These are phyloP conservation scores for Escallonia rubra DNA, from an alignment of 129 eudicot genomes.

Conservation along the genomic window DNA sequence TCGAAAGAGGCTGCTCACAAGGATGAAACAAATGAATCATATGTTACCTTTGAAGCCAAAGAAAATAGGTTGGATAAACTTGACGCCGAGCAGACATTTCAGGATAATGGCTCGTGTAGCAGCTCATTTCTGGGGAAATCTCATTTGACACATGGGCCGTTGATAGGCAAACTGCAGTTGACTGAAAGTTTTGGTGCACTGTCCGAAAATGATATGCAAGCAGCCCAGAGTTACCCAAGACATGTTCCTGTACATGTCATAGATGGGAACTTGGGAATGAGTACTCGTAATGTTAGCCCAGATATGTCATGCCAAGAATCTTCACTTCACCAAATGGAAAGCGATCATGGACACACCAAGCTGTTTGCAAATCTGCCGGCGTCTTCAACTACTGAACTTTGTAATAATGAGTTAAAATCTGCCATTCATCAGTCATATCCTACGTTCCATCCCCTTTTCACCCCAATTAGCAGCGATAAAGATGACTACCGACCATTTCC, in stretches of 20 bases:
- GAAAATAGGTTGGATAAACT: slow-evolving; percentile 27
- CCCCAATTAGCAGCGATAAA: slow-evolving; percentile 39
- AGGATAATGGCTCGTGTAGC: slow-evolving; percentile 27
- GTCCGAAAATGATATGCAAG: slow-evolving; percentile 27
- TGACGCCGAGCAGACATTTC: slow-evolving; percentile 26
- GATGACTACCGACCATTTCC: slow-evolving; percentile 44
- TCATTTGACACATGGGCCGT: slow-evolving; percentile 23
- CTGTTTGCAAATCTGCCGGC: slow-evolving; percentile 34
- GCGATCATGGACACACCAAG: slow-evolving; percentile 26
- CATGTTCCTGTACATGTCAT: slow-evolving; percentile 91
- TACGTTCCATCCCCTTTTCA: slow-evolving; percentile 53
- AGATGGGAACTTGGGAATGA: slow-evolving; percentile 50
- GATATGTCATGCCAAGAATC: slow-evolving; percentile 42
- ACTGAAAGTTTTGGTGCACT: slow-evolving; percentile 18
- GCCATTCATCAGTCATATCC: slow-evolving; percentile 37
- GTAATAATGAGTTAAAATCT: slow-evolving; percentile 33
- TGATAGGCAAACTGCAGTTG: slow-evolving; percentile 16
- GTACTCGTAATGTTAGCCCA: slow-evolving; percentile 23
- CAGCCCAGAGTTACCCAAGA: slow-evolving; percentile 51
- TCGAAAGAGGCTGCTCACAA: slow-evolving; percentile 25
- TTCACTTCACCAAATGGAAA: slow-evolving; percentile 31
- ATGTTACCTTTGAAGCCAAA: slow-evolving; percentile 41
- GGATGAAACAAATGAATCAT: slow-evolving; percentile 44
- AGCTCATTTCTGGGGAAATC: slow-evolving; percentile 20
- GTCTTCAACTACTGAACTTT: slow-evolving; percentile 37